These are phyloP conservation scores for Senna tora DNA, from an alignment of 306 rosid species.

Conservation along the genomic window DNA sequence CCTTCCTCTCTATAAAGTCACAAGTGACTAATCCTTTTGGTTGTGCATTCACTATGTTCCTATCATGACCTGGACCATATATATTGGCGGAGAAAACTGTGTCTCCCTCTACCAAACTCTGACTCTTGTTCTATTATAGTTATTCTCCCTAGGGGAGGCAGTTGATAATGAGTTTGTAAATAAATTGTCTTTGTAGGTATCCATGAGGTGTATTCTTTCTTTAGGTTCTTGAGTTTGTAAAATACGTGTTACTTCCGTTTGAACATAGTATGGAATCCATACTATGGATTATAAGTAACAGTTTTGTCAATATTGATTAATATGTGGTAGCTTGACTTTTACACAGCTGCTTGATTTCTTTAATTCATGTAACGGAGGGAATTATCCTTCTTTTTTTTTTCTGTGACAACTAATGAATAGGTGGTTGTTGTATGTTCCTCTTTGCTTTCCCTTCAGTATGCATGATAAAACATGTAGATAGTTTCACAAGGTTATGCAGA, in stretches of 20 bases:
- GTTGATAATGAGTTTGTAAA: neutral
- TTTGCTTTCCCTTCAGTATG: neutral
- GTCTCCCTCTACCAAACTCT: neutral
- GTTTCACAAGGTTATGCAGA: neutral
- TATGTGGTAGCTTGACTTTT: constrained; percentile 5
- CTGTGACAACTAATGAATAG: neutral
- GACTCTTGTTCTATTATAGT: neutral
- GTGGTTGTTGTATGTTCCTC: neutral
- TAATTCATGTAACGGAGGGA: neutral
- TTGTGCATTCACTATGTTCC: neutral
- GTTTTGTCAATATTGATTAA: neutral
- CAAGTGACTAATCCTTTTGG: neutral
- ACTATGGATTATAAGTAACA: too few species aligned
- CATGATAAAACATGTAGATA: neutral
- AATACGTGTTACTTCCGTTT: neutral
- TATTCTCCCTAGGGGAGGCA: neutral
- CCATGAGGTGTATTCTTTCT: too few species aligned
- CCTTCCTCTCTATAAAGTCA: neutral
- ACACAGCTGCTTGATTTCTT: neutral
- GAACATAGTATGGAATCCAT: constrained; percentile 1
- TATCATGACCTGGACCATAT: neutral
- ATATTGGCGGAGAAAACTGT: neutral
- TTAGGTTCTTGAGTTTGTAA: too few species aligned
- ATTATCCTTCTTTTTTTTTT: neutral
- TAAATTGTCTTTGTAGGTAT: neutral